Conservation (phyloP, 805 yeast species). For the Saturnispora sanitii region DNA sequence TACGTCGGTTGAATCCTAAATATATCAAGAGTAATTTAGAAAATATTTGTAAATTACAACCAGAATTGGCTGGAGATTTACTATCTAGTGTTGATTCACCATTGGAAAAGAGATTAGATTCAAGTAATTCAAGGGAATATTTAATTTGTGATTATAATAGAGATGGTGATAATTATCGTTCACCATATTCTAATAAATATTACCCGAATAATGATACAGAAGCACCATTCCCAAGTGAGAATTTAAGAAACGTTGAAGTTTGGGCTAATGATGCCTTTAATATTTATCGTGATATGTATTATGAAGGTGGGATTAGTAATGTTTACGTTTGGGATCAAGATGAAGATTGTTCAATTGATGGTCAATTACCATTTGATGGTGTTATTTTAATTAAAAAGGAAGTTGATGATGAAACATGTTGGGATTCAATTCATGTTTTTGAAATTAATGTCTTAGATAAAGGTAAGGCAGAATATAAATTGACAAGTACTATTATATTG, state of each 20-base stretch:
- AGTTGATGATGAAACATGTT: slow-evolving; percentile 43
- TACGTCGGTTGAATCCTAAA: slow-evolving; percentile 67
- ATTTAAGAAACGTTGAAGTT: slow-evolving; percentile 63
- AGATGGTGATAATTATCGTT: slow-evolving; percentile 85
- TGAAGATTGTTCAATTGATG: slow-evolving; percentile 40
- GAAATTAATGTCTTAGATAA: slow-evolving; percentile 46
- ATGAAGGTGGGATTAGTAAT: slow-evolving; percentile 87
- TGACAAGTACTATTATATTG: slow-evolving; percentile 82
- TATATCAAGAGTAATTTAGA: slow-evolving; percentile 36
- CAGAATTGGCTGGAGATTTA: slow-evolving; percentile 77
- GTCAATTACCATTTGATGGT: slow-evolving; percentile 72
- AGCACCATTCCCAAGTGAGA: slow-evolving; percentile 63
- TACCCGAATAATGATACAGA: slow-evolving; percentile 51
- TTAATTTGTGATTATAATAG: slow-evolving; percentile 90
- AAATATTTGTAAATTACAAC: slow-evolving; percentile 43
- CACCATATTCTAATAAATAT: slow-evolving; percentile 83
- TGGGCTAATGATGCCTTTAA: slow-evolving; percentile 87
- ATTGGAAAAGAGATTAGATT: slow-evolving; percentile 42
- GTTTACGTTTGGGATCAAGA: slow-evolving; percentile 88
- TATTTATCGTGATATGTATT: slow-evolving; percentile 84
- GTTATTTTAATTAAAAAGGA: slow-evolving; percentile 75
- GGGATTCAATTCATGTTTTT: slow-evolving; percentile 94
- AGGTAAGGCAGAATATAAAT: slow-evolving; percentile 44
- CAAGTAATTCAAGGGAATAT: slow-evolving; percentile 50
- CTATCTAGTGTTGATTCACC: slow-evolving; percentile 85